Base-by-base conservation (phyloP, 176 grass and related monocot genomes). In the Echinochloa phyllopogon region DNA sequence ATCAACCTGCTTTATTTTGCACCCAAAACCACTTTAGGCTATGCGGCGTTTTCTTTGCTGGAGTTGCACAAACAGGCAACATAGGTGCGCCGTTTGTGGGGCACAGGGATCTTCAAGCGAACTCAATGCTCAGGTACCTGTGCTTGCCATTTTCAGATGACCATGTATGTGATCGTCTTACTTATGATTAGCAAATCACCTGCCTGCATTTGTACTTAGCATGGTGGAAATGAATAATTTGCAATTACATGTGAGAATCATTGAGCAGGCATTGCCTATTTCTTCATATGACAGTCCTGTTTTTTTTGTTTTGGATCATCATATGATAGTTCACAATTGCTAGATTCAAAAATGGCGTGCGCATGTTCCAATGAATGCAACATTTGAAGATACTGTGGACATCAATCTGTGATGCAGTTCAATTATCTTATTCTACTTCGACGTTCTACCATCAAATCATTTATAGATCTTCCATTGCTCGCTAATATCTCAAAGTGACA, bases 21-120 rank as follows among this genome's bases (percentile, higher is more conserved):
- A 56, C 53, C 17, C 21, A 25, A 78, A 48, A 44, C n/a, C 47
- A 36, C 23, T 67, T 47, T 64, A 78, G 76, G 76, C 59, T 78
- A 78, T 76, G 74, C 37, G 23, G 3, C 37, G 59, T 15, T 76
- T 76, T 59, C 14, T 76, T 38, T 76, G 74, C 25, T 18, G 5
- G 10, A 63, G 61, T 27, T 78, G 76, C 25, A 78, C 40, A 64
- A 29, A 48, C 23, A 64, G 24, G 59, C 3, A 49, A 48, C 76
- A 78, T 45, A 41, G 27, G 8, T 78, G 76, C 47, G 40, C 58
- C 10, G 16, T 17, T 0, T 78, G 76, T 18, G 58, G 58, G 23
- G 8, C 39, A 9, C 1, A 3, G 74, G 74, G 74, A 77, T 77
- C 55, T 24, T 77, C 53, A 43, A 21, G 3, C 16, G 38, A 23